Percentiles rank a stretch among this genome's conserved stretches.
These are phyloP conservation scores for Fennellomyces sp. DNA, from an alignment of 371 early-diverging fungal species.

Conservation along the genomic window DNA sequence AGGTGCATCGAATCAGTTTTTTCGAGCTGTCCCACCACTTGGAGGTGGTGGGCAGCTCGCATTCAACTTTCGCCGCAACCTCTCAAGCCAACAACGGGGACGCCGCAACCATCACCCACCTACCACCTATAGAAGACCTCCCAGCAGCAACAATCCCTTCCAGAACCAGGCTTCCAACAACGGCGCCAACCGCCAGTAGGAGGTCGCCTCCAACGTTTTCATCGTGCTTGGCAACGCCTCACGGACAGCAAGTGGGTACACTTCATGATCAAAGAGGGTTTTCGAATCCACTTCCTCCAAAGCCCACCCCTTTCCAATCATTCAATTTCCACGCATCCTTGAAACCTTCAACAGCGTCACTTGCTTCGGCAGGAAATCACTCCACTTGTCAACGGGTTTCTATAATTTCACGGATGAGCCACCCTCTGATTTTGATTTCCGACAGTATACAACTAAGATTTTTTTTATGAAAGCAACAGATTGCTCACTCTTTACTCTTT, in stretches of 20 bases:
- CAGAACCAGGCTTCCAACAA: too few relatives aligned
- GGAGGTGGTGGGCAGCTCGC: background rate
- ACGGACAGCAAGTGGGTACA: conserved; percentile 5
- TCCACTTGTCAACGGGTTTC: too few relatives aligned
- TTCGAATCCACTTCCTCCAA: background rate
- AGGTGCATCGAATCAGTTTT: background rate
- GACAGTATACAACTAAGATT: too few relatives aligned
- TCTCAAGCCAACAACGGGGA: background rate
- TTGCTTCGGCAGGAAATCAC: conserved; percentile 2
- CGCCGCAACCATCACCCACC: background rate
- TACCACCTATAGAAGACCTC: background rate
- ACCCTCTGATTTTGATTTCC: too few relatives aligned
- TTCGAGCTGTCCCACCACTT: background rate
- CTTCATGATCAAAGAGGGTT: background rate
- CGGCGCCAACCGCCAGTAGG: background rate
- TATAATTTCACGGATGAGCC: too few relatives aligned
- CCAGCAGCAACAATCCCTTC: too few relatives aligned
- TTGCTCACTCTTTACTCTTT: too few relatives aligned
- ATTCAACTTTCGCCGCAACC: background rate
- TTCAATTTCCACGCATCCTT: background rate
- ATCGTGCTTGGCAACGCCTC: background rate
- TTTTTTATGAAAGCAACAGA: too few relatives aligned
- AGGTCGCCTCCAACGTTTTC: background rate
- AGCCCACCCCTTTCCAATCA: background rate
- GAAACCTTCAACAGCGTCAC: background rate